Evolutionary conservation across 441 rosid genomes (phyloP), one percentile per base, ranked within the genome.

Genomic region (Bocquillonia castaneifolia): DNA sequence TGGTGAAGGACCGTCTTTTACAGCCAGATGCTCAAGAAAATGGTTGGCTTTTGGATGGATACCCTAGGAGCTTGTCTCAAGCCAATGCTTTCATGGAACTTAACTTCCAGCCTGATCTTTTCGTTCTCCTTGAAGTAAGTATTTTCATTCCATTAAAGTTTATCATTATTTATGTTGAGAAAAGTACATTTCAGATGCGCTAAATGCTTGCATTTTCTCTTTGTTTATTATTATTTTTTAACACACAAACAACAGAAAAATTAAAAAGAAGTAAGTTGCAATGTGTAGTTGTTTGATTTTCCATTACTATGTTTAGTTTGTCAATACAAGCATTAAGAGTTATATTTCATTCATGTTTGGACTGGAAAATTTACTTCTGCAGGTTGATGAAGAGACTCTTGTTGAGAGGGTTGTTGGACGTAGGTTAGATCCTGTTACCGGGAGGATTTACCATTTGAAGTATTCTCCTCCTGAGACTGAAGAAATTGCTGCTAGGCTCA

Each of bases 1-100:
- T 93, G 98, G 97, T 93, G 55, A 93, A 86, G 85, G 91, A 88
- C 36, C 90, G 95, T 40, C 74, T 93, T 22, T 71, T 74, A 34
- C 88, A 82, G 82, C 80, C 86, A 13, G 97, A 93, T 82, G 83
- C 97, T 70, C 75, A 74, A 70, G 81, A 84, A 74, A 86, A 82
- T 12, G 98, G 98, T 36, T 93, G 98, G 98, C 94, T 93, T 79
- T 79, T 93, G 74, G 98, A 93, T 89, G 98, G 98, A 72, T 93
- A 88, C 45, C 98, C 98, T 39, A 82, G 97, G 79, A 93, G 98
- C 80, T 76, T 73, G 75, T 89, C 94, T 9, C 98, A 93, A 81
- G 97, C 96, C 58, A 81, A 80, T 63, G 97, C 92, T 79, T 84
- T 93, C 22, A 75, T 78, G 74, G 81, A 81, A n/a, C 84, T 63